Conservation (phyloP, 495 filamentous ascomycete genomes). For the Apodospora peruviana region DNA sequence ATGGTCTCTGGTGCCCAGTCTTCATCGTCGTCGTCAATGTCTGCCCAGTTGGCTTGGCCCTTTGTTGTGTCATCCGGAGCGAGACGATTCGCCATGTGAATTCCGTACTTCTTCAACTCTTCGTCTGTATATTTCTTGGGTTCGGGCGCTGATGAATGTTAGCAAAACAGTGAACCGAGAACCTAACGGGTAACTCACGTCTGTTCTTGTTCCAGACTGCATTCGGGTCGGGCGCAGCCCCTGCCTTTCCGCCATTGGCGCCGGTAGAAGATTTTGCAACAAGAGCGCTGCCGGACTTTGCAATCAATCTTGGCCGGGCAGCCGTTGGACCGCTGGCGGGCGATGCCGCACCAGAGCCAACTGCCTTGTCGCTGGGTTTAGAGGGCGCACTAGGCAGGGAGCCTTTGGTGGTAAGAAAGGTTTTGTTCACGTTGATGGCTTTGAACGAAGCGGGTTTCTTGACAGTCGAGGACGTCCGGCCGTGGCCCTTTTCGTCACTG, state of each 20-base stretch:
- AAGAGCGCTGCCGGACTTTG: slow-evolving; percentile 47
- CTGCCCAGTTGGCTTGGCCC: slow-evolving; percentile 88
- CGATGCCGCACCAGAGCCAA: slow-evolving; percentile 26
- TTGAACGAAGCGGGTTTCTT: slow-evolving; percentile 91
- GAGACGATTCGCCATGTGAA: slow-evolving; percentile 89
- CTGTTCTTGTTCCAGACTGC: slow-evolving; percentile 98
- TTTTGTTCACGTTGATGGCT: slow-evolving; percentile 89
- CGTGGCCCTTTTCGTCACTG: slow-evolving; percentile 53
- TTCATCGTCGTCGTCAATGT: slow-evolving; percentile 98
- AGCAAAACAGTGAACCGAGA: not conserved
- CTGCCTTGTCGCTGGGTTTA: slow-evolving; percentile 48
- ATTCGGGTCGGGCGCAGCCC: slow-evolving; percentile 53
- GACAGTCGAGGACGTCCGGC: slow-evolving; percentile 59
- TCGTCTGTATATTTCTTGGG: slow-evolving; percentile 95
- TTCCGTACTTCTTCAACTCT: slow-evolving; percentile 92
- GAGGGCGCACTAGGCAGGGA: slow-evolving; percentile 31
- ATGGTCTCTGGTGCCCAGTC: slow-evolving; percentile 96
- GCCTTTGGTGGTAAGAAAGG: slow-evolving; percentile 59
- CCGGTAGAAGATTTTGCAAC: slow-evolving; percentile 46
- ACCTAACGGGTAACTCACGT: slow-evolving; percentile 46
- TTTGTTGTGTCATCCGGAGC: slow-evolving; percentile 67
- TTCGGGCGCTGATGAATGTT: slow-evolving; percentile 52
- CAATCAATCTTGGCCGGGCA: slow-evolving; percentile 47
- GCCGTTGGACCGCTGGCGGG: slow-evolving; percentile 35
- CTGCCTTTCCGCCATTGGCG: slow-evolving; percentile 51